Conservation (phyloP, 169 alveolate genomes). For the Plasmodium fragile region DNA sequence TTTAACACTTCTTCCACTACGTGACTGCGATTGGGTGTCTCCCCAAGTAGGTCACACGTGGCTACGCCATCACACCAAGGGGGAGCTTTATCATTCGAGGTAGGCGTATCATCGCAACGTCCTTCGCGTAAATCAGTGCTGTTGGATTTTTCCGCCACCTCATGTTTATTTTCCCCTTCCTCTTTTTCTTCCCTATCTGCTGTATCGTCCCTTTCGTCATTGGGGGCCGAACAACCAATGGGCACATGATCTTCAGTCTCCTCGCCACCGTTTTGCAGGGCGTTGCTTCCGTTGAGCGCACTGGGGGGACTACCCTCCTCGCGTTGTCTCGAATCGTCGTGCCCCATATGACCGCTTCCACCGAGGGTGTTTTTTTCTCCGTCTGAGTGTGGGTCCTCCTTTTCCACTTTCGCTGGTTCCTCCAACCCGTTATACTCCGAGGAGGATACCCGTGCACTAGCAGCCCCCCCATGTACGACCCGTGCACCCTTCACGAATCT, state of each 20-base stretch:
- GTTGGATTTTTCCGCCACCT: not conserved
- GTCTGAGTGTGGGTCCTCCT: not conserved
- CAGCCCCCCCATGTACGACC: not conserved
- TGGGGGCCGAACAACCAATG: not conserved
- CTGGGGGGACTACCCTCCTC: not conserved
- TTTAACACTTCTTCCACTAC: not conserved
- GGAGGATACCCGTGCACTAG: not conserved
- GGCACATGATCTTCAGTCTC: not conserved
- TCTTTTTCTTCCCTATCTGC: not conserved
- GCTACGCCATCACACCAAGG: not conserved
- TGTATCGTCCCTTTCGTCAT: not conserved
- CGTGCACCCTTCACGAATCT: not conserved
- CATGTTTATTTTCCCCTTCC: not conserved
- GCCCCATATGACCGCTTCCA: not conserved
- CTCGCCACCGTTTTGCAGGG: not conserved
- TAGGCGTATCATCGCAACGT: not conserved
- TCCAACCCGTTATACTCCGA: not conserved
- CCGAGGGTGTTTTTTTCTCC: not conserved
- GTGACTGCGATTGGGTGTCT: not conserved
- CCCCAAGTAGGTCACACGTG: not conserved
- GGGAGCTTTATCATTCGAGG: not conserved
- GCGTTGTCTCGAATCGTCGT: not conserved
- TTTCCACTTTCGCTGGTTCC: not conserved
- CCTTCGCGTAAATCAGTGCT: not conserved
- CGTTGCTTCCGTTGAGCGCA: not conserved